phyloP scores from a whole-genome alignment of 768 basidiomycete genomes.

The Mrakia frigida region DNA sequence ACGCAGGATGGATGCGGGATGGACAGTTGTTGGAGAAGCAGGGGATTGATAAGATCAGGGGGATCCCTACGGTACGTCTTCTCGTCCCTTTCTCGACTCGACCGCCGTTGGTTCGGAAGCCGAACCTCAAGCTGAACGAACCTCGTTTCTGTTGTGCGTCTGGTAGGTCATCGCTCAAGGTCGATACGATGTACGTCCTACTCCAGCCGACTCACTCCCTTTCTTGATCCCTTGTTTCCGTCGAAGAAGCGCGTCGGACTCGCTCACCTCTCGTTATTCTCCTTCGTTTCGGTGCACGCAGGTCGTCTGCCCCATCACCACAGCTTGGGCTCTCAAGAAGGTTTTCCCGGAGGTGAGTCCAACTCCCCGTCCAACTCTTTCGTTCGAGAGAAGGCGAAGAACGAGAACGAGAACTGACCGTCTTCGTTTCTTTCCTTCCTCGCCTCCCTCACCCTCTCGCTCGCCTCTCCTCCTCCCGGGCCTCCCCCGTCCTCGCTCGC shows the following conservation, averaged over 20 bases:
- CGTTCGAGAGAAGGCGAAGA: too few species aligned
- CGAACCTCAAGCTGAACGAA: not conserved
- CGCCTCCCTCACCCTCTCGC: not conserved
- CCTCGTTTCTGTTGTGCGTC: not conserved
- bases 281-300: not conserved
- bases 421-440: too few species aligned
- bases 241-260: too few species aligned
- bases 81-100: not conserved
- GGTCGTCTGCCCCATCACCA: slow-evolving; percentile 63
- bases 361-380: not conserved
- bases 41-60: slow-evolving; percentile 65
- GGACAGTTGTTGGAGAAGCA: slow-evolving; percentile 79
- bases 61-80: slow-evolving; percentile 63
- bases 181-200: slow-evolving; percentile 60
- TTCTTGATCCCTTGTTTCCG: too few species aligned
- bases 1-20: slow-evolving; percentile 81
- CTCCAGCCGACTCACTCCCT: not conserved
- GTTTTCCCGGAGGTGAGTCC: slow-evolving; percentile 62
- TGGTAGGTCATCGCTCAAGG: slow-evolving; percentile 36
- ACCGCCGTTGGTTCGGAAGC: not conserved
- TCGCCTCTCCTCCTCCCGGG: slow-evolving; percentile 43
- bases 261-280: not conserved
- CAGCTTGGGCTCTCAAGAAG: slow-evolving; percentile 64
- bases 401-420: too few species aligned
- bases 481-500: not conserved